Evolutionary conservation across 345 rosid species (phyloP), one percentile per base, ranked within the genome.

Genomic region (Firmiana major): DNA sequence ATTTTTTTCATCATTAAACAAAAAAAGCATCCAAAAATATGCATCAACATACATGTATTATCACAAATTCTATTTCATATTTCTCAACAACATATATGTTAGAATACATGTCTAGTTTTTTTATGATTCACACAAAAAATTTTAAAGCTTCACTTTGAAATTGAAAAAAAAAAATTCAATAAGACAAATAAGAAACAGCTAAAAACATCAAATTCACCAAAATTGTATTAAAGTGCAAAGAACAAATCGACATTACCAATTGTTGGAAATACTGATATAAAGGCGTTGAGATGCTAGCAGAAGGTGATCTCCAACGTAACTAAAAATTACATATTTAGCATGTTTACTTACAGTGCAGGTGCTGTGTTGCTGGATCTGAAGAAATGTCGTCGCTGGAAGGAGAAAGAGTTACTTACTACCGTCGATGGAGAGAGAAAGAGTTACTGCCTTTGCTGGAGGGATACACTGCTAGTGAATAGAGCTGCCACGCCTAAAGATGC

Each of bases 231-330:
- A 70, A 77, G 3, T 34, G 59, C 10, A 74, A 73, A 24, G 16
- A 48, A 53, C 40, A 38, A 22, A 48, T n/a, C 16, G 72, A 77
- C 72, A 81, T 86, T 88, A 94, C 97, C 91, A 83, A 62, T 71
- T 86, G 87, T 54, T 91, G 97, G 65, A 90, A 82, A 89, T 87
- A 87, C 80, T 86, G 94, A 84, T 87, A 88, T 46, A 86, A 78
- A 43, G 97, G 89, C 60, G 86, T 85, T 24, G 90, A 60, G 63
- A 84, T 45, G 60, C 67, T 75, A 3, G 83, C 34, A 36, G 86
- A 74, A 54, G 85, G 82, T 45, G 88, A 81, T 71, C 73, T 85
- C 90, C 86, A 76, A n/a, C n/a, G n/a, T n/a, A n/a, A n/a, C n/a
- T n/a, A n/a, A n/a, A n/a, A n/a, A n/a, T n/a, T n/a, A n/a, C n/a